Evolutionary conservation across 495 filamentous ascomycete species (phyloP).

Genomic region (Haplographium delicatum): DNA sequence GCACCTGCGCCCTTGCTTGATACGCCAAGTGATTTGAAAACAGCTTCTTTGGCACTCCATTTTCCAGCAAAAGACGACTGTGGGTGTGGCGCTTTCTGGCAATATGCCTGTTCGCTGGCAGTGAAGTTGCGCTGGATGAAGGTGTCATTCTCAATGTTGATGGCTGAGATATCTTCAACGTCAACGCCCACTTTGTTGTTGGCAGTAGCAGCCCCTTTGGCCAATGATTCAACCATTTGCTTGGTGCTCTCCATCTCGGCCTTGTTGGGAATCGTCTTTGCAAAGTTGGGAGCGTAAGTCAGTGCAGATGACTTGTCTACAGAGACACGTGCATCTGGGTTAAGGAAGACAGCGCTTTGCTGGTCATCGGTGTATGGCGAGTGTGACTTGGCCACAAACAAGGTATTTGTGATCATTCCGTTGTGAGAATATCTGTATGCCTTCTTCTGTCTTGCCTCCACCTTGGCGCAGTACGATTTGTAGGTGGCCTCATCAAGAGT

Average conservation of each 20-base stretch:
- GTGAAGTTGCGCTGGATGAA: conserved; percentile 97
- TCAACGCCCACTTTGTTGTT: conserved; percentile 90
- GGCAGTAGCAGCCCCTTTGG: conserved; percentile 58
- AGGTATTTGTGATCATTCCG: conserved; percentile 89
- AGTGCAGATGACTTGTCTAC: conserved; percentile 72
- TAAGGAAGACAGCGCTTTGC: conserved; percentile 81
- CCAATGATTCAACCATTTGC: conserved; percentile 72
- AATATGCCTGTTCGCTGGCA: conserved; percentile 72
- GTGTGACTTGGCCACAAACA: conserved; percentile 92
- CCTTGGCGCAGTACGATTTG: conserved; percentile 76
- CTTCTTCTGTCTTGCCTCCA: conserved; percentile 90
- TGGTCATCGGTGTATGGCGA: conserved; percentile 87
- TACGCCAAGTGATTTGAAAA: conserved; percentile 97
- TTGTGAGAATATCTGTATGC: conserved; percentile 98
- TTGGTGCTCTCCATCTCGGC: conserved; percentile 56
- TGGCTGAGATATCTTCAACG: conserved; percentile 74
- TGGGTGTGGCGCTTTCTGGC: conserved; percentile 67
- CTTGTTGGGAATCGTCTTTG: conserved; percentile 50
- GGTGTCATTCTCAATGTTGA: conserved; percentile 89
- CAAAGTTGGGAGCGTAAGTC: conserved; percentile 61
- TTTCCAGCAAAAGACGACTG: conserved; percentile 86
- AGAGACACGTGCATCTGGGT: conserved; percentile 85
- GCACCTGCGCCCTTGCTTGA: conserved; percentile 81
- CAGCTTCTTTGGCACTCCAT: conserved; percentile 97
- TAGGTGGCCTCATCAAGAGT: conserved; percentile 85